Base-by-base conservation (phyloP, 371 early-diverging fungal species). In the Phascolomyces articulosus region DNA sequence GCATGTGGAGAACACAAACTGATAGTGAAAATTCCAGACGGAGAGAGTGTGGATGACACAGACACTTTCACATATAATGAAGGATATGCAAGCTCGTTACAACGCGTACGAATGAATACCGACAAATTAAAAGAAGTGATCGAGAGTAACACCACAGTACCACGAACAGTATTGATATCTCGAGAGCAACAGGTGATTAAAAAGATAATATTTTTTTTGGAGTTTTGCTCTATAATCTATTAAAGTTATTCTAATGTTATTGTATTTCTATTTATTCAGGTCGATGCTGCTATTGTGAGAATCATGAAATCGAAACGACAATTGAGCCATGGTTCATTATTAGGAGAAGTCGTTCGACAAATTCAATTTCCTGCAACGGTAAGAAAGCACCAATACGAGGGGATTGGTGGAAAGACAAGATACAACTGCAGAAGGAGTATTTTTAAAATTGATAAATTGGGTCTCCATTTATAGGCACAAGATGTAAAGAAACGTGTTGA, bases 211-310 rank as follows among this genome's bases (percentile, higher is more conserved):
- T n/a, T n/a, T n/a, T n/a, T n/a, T n/a, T n/a, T n/a, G n/a, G n/a
- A n/a, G n/a, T n/a, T n/a, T n/a, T n/a, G n/a, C n/a, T n/a, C n/a
- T n/a, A n/a, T n/a, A n/a, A 16, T 7, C 2, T 9, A 16, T 16
- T 11, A 2, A 41, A n/a, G 38, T 28, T 38, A 23, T 2, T 8
- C 21, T 21, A 18, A 21, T 49, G 23, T 9, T n/a, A n/a, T 24
- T 21, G 2, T n/a, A 18, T 13, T 44, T 20, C 20, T 41, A 23
- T 26, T 40, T 18, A 54, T 40, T 18, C 59, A 82, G 73, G 86
- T 95, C 11, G 98, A 98, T 76, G 99, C 98, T 2, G 95, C 95
- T 0, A 90, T 98, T 69, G 97, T 97, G 9, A 83, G 98, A 51
- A 90, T 97, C 48, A 91, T 98, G 95, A 99, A 99, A 77, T 80